These are phyloP conservation scores for Xylariaceae sp. DNA, from an alignment of 2,329 filamentous ascomycete genomes.

Conservation along the genomic window DNA sequence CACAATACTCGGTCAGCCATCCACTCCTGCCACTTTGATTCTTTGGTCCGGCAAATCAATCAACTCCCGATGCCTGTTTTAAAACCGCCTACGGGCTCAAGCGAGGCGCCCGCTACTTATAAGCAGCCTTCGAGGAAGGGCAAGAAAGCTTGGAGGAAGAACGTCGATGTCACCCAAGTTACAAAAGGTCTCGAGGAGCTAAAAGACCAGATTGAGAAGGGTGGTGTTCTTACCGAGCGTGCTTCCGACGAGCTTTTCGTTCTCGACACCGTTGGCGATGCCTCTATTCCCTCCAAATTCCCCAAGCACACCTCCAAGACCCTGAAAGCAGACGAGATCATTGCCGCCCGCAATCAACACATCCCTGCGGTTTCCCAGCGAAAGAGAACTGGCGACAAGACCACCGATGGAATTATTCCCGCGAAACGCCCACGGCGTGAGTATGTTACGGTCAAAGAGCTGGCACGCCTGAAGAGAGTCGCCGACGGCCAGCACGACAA, in stretches of 20 bases:
- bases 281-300: conserved; percentile 59
- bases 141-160: conserved; percentile 98
- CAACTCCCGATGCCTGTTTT: conserved; percentile 49
- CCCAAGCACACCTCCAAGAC: conserved; percentile 68
- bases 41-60: not conserved
- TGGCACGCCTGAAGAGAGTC: conserved; percentile 70
- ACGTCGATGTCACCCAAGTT: conserved; percentile 88
- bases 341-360: conserved; percentile 70
- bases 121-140: conserved; percentile 92
- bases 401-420: conserved; percentile 68
- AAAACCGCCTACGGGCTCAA: conserved; percentile 43
- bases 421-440: conserved; percentile 73
- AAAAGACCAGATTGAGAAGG: conserved; percentile 72
- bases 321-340: conserved; percentile 88
- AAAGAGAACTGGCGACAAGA: conserved; percentile 69
- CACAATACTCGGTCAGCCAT: not conserved
- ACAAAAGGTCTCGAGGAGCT: conserved; percentile 76
- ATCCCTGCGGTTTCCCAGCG: conserved; percentile 73
- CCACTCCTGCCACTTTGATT: not conserved
- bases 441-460: conserved; percentile 82
- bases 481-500: conserved; percentile 67
- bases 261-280: conserved; percentile 71
- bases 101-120: conserved; percentile 69
- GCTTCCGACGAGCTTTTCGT: conserved; percentile 79
- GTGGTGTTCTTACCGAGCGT: conserved; percentile 82